Percentiles rank a stretch among this genome's conserved stretches.
These are phyloP conservation scores for Saccharomycopsis amapae DNA, from an alignment of 805 yeast genomes.

Conservation along the genomic window DNA sequence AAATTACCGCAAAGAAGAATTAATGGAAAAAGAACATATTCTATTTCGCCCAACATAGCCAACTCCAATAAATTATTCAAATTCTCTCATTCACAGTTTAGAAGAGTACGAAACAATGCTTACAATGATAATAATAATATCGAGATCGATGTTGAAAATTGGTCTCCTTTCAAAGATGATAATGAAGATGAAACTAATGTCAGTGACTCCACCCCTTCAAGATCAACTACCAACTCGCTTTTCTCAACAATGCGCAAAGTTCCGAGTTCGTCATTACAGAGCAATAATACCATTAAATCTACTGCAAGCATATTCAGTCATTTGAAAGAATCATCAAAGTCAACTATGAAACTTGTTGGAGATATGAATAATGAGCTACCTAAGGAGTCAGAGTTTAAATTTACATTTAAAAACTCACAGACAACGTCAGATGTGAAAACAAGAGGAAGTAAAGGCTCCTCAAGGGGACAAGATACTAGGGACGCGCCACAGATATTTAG, in stretches of 20 bases:
- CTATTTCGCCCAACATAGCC: constrained; percentile 11
- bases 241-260: constrained; percentile 17
- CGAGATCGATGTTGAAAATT: constrained; percentile 16
- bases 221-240: constrained; percentile 10
- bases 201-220: constrained; percentile 9
- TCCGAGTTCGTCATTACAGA: background rate
- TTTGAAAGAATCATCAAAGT: constrained; percentile 4
- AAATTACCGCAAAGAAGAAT: constrained; percentile 7
- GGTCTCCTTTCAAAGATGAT: constrained; percentile 20
- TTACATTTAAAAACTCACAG: too few species aligned
- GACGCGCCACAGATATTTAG: too few species aligned
- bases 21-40: constrained; percentile 10
- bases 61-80: constrained; percentile 13
- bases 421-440: too few species aligned
- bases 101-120: constrained; percentile 9
- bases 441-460: too few species aligned
- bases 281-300: background rate
- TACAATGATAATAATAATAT: constrained; percentile 5
- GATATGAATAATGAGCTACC: background rate
- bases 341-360: constrained; percentile 19
- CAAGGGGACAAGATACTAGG: too few species aligned
- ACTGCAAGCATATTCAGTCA: constrained; percentile 3
- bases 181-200: constrained; percentile 2
- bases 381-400: constrained; percentile 16
- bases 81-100: constrained; percentile 14